Conservation (phyloP, 257 asterid genomes). For the Ehretia macrophylla region DNA sequence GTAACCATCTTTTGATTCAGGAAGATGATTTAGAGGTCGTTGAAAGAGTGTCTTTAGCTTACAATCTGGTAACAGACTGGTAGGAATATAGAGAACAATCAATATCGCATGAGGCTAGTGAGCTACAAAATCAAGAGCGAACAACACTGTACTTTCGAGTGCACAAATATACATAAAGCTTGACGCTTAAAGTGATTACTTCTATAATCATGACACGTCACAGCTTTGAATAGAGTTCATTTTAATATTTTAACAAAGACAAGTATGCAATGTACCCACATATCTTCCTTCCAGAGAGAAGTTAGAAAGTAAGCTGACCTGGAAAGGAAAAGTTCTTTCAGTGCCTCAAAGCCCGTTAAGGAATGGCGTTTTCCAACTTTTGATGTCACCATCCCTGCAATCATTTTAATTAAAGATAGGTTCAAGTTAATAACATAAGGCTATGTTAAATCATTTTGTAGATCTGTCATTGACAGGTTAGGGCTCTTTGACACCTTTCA, state of each 20-base stretch:
- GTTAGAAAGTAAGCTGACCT: conserved; percentile 42
- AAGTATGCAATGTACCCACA: too few species aligned
- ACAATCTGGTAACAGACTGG: conserved; percentile 84
- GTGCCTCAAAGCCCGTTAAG: conserved; percentile 78
- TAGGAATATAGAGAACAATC: neutral
- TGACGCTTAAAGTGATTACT: neutral
- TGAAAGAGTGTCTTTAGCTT: conserved; percentile 64
- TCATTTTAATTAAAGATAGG: conserved; percentile 17
- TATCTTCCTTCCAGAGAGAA: neutral
- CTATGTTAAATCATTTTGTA: too few species aligned
- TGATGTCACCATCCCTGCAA: conserved; percentile 93
- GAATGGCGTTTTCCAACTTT: conserved; percentile 97
- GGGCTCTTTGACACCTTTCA: too few species aligned
- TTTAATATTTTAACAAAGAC: neutral
- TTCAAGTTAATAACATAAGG: too few species aligned
- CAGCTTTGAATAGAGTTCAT: neutral
- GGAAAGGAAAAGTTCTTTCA: conserved; percentile 72
- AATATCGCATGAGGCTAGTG: neutral
- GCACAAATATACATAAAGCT: neutral
- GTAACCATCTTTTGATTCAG: conserved; percentile 58
- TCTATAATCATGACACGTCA: neutral
- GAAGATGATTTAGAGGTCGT: conserved; percentile 55
- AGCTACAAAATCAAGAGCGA: neutral
- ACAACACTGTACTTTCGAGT: neutral
- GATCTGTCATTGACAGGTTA: too few species aligned